Conservation (phyloP, 768 basidiomycete genomes). For the Fomitopsis serialis region DNA sequence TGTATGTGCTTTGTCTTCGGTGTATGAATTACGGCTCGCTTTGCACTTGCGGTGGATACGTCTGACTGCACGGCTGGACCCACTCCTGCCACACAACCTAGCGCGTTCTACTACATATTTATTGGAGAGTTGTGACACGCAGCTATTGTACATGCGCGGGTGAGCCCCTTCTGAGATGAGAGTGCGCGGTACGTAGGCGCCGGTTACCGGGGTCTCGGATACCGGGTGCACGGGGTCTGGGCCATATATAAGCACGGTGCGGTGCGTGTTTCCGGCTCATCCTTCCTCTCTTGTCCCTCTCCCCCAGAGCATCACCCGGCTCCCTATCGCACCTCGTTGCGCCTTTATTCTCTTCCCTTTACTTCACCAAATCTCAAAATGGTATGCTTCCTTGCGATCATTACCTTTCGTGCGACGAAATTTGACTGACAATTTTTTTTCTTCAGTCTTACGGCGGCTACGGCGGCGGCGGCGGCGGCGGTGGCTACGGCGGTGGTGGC, state of each 20-base stretch:
- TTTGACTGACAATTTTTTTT: background rate
- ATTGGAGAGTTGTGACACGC: too few relatives aligned
- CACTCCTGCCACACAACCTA: too few relatives aligned
- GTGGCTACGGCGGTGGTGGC: slow-evolving; percentile 29
- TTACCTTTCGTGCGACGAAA: too few relatives aligned
- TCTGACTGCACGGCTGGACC: too few relatives aligned
- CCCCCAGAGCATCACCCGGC: slow-evolving; percentile 1
- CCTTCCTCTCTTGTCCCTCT: slow-evolving; percentile 4
- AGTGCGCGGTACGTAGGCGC: too few relatives aligned
- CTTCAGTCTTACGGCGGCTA: slow-evolving; percentile 13
- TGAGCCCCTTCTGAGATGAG: too few relatives aligned
- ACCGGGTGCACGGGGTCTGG: slow-evolving; percentile 3
- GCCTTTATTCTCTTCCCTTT: slow-evolving; percentile 4
- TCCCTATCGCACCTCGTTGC: background rate
- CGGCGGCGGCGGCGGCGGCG: slow-evolving; percentile 25
- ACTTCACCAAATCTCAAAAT: slow-evolving; percentile 12
- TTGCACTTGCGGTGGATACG: too few relatives aligned
- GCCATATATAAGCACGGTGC: background rate
- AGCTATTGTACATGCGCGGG: too few relatives aligned
- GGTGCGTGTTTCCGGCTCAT: background rate
- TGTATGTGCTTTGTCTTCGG: too few relatives aligned
- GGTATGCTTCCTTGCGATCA: slow-evolving; percentile 10
- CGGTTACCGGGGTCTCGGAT: background rate
- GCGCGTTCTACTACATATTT: too few relatives aligned
- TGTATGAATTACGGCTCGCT: too few relatives aligned